A percentile compares a stretch with the other conserved stretches of the same genome.
These are phyloP conservation scores for Perilla frutescens DNA, from an alignment of 257 asterid genomes.

Conservation along the genomic window DNA sequence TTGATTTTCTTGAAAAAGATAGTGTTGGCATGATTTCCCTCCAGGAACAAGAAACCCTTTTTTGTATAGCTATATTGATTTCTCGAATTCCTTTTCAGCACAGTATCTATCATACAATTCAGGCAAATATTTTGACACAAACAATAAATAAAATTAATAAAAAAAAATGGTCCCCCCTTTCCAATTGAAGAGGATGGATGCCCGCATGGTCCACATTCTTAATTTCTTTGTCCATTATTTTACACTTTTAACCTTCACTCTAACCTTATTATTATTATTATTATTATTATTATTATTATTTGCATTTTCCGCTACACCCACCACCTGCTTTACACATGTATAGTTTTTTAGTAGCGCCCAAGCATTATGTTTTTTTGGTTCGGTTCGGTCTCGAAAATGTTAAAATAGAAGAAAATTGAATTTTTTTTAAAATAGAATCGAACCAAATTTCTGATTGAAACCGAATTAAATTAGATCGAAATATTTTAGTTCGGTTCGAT, in stretches of 20 bases:
- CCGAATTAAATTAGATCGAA: no score
- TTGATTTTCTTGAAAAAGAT: constrained; percentile 4
- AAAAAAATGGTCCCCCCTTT: constrained; percentile 37
- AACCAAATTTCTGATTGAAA: no score
- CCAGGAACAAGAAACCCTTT: constrained; percentile 20
- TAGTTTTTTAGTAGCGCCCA: no score
- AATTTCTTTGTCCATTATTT: constrained; percentile 39
- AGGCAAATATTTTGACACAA: constrained; percentile 40
- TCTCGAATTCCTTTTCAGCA: background rate
- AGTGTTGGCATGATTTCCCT: constrained; percentile 18
- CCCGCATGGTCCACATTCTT: constrained; percentile 51
- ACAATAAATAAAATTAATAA: constrained; percentile 15
- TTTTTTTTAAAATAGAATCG: no score
- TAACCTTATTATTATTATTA: no score
- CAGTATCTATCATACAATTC: constrained; percentile 48
- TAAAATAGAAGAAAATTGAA: no score
- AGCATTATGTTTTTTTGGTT: no score
- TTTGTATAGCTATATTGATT: constrained; percentile 6
- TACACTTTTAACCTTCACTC: background rate
- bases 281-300: no score
- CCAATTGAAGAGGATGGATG: constrained; percentile 47
- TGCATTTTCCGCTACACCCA: no score
- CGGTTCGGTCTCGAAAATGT: no score
- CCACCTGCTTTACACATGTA: no score
- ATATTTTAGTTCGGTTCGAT: no score